Evolutionary conservation across 768 basidiomycete species (phyloP).

Genomic region (Tylopilus felleus): DNA sequence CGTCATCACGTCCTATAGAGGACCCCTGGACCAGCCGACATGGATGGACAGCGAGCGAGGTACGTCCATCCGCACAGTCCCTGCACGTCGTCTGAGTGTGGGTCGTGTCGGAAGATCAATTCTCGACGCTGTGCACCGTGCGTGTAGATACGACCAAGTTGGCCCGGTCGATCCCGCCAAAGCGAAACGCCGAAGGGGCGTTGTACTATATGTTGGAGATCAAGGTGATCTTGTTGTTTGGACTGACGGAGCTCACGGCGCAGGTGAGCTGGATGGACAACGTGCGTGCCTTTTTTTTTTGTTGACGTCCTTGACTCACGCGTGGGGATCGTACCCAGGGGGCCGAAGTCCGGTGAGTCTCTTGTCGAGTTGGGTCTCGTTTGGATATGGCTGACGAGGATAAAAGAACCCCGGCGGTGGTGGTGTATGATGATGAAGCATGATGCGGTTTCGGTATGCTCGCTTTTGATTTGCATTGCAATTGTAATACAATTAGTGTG

Average conservation of each 20-base stretch:
- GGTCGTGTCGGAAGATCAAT: conserved; percentile 24
- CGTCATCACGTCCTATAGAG: conserved; percentile 32
- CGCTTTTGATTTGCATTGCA: background rate
- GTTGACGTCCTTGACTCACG: background rate
- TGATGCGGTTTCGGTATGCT: background rate
- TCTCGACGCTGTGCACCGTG: conserved; percentile 35
- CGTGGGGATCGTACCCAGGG: conserved; percentile 25
- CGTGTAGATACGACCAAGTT: conserved; percentile 33
- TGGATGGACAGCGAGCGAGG: conserved; percentile 37
- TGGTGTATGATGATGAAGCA: conserved; percentile 28
- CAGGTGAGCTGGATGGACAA: conserved; percentile 50
- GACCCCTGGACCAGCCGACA: conserved; percentile 21
- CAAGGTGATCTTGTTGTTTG: conserved; percentile 46
- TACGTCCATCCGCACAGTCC: background rate
- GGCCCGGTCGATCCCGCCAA: conserved; percentile 22
- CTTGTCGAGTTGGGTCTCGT: background rate
- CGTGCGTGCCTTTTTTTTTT: conserved; percentile 29
- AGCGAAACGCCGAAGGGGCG: conserved; percentile 20
- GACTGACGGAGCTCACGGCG: conserved; percentile 51
- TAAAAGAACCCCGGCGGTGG: conserved; percentile 27
- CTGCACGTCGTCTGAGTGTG: background rate
- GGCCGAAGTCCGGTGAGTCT: conserved; percentile 35
- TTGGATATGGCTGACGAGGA: background rate
- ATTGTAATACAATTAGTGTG: background rate
- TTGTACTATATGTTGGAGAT: conserved; percentile 28